Conservation (phyloP, 139 green algal species). For the Dunaliella primolecta region DNA sequence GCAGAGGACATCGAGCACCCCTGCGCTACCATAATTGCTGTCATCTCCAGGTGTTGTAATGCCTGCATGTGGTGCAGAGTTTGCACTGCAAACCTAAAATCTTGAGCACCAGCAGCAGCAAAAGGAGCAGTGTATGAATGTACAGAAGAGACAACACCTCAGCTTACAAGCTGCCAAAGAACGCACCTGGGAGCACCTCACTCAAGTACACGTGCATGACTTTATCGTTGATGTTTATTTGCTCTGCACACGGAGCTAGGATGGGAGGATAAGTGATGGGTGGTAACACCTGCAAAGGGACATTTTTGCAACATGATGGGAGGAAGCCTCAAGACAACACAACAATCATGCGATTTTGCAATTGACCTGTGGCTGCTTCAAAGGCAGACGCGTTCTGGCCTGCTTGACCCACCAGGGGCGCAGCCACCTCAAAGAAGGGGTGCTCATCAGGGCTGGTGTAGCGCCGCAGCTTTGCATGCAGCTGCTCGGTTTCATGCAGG, state of each 20-base stretch:
- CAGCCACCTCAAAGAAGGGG: constrained; percentile 74
- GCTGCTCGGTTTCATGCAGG: constrained; percentile 86
- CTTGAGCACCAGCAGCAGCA: too few species aligned
- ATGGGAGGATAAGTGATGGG: constrained; percentile 67
- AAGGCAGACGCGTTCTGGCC: too few species aligned
- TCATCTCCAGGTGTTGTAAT: constrained; percentile 81
- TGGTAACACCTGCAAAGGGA: constrained; percentile 61
- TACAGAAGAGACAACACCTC: neutral
- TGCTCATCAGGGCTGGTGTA: constrained; percentile 96
- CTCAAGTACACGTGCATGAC: constrained; percentile 88
- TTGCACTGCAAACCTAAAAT: too few species aligned
- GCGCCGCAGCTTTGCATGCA: constrained; percentile 83
- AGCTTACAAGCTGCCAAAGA: neutral
- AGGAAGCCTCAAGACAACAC: too few species aligned
- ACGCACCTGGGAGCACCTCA: constrained; percentile 70
- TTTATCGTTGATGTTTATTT: constrained; percentile 88
- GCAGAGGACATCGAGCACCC: constrained; percentile 72
- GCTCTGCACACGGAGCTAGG: constrained; percentile 55
- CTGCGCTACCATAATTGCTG: constrained; percentile 90
- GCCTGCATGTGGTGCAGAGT: constrained; percentile 48
- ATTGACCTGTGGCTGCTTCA: too few species aligned
- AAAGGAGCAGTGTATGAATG: too few species aligned
- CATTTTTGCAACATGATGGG: too few species aligned
- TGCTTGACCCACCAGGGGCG: constrained; percentile 34
- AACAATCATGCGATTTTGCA: too few species aligned